Percentiles rank a stretch among this genome's conserved stretches.
These are phyloP conservation scores for Heteromeles arbutifolia DNA, from an alignment of 306 rosid species.

Conservation along the genomic window DNA sequence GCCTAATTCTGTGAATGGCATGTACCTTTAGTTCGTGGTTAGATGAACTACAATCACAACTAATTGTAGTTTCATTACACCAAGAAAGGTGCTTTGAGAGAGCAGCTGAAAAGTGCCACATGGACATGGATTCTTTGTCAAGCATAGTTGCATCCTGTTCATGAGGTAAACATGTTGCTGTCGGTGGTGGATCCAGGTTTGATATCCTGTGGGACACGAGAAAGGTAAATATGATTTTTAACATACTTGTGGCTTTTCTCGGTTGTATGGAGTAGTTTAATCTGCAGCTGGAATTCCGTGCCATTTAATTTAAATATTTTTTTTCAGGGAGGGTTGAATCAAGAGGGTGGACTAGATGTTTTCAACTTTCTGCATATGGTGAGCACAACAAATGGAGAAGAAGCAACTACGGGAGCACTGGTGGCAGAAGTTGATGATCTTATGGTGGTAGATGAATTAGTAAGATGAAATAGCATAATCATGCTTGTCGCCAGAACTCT, in stretches of 20 bases:
- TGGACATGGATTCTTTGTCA: too few species aligned
- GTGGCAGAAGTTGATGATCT: slow-evolving; percentile 75
- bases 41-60: slow-evolving; percentile 4
- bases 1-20: slow-evolving; percentile 5
- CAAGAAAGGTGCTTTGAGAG: too few species aligned
- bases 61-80: not conserved
- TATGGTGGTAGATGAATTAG: slow-evolving; percentile 32
- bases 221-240: not conserved
- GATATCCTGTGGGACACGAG: too few species aligned
- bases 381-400: slow-evolving; percentile 46
- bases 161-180: too few species aligned
- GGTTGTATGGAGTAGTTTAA: slow-evolving; percentile 5
- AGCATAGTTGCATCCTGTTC: too few species aligned
- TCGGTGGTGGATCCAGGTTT: too few species aligned
- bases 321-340: slow-evolving; percentile 46
- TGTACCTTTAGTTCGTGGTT: not conserved
- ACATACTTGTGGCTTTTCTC: not conserved
- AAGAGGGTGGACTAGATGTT: slow-evolving; percentile 61
- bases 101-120: too few species aligned
- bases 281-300: not conserved
- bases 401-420: slow-evolving; percentile 45
- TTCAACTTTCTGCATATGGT: slow-evolving; percentile 68
- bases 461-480: slow-evolving; percentile 43
- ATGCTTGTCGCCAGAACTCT: slow-evolving; percentile 51
- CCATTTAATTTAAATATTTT: not conserved